phyloP scores from a whole-genome alignment of 768 basidiomycete genomes.

The Pleurotus djamor region DNA sequence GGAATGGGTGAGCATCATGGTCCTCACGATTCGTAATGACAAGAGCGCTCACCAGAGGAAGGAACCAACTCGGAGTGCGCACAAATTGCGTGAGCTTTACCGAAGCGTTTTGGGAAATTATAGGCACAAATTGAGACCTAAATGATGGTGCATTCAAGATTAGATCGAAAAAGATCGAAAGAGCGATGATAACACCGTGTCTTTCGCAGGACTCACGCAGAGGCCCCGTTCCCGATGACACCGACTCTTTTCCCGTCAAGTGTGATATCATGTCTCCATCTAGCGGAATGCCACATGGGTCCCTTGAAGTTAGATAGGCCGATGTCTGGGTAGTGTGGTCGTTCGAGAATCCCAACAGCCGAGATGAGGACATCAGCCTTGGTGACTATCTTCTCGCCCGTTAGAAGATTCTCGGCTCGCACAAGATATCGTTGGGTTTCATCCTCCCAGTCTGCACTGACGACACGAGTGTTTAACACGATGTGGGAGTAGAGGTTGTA shows the following conservation, averaged over 20 bases:
- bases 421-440: constrained; percentile 32
- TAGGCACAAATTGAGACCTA: constrained; percentile 41
- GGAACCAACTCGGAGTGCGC: constrained; percentile 46
- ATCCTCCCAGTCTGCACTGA: constrained; percentile 43
- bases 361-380: constrained; percentile 49
- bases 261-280: constrained; percentile 40
- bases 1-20: neutral
- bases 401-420: constrained; percentile 25
- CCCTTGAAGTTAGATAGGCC: constrained; percentile 43
- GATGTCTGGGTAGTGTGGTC: constrained; percentile 35
- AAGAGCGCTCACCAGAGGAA: constrained; percentile 35
- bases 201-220: constrained; percentile 35
- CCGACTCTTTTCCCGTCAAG: constrained; percentile 48
- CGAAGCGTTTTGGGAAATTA: constrained; percentile 36
- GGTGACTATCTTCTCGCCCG: constrained; percentile 23
- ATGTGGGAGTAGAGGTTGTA: constrained; percentile 38
- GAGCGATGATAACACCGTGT: constrained; percentile 11
- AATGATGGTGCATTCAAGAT: neutral
- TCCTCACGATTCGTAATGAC: too few relatives aligned
- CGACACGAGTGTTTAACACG: constrained; percentile 39
- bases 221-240: constrained; percentile 58
- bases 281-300: constrained; percentile 48
- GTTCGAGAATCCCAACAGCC: constrained; percentile 45
- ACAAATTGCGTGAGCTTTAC: constrained; percentile 46
- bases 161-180: neutral